Conservation (phyloP, 2,329 filamentous ascomycete species). For the Immersiporthe knoxdaviesiana region DNA sequence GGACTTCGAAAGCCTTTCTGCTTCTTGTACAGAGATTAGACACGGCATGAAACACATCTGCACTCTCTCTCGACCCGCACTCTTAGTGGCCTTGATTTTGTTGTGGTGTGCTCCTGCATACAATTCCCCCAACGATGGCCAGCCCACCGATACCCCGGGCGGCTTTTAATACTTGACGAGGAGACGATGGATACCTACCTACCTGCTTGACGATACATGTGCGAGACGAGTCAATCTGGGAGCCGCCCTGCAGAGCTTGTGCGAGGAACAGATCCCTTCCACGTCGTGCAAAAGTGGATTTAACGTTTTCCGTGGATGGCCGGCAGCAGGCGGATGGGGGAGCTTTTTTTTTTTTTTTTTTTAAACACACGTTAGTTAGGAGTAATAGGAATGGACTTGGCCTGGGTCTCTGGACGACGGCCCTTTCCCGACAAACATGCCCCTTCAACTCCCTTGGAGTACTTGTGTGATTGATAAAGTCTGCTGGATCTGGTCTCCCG, state of each 20-base stretch:
- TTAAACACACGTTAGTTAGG: constrained; percentile 19
- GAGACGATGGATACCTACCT: constrained; percentile 31
- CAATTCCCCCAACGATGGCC: constrained; percentile 25
- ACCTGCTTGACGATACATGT: constrained; percentile 27
- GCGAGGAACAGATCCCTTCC: constrained; percentile 13
- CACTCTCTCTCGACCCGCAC: neutral
- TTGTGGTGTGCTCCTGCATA: constrained; percentile 10
- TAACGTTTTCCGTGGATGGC: constrained; percentile 3
- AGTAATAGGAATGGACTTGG: constrained; percentile 22
- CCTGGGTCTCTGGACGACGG: constrained; percentile 4
- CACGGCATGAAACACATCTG: constrained; percentile 19
- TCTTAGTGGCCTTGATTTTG: neutral
- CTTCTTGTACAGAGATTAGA: constrained; percentile 30
- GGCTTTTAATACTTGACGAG: constrained; percentile 28
- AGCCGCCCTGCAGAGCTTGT: constrained; percentile 20
- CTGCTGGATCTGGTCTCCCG: neutral
- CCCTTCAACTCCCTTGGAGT: neutral
- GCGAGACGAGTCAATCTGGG: constrained; percentile 19
- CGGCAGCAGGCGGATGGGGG: neutral
- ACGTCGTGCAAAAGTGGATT: constrained; percentile 8
- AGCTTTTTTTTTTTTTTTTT: neutral
- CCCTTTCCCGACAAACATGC: neutral
- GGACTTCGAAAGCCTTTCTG: constrained; percentile 22
- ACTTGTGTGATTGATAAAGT: neutral
- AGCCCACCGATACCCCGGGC: constrained; percentile 25